These are phyloP conservation scores for Papiliotrema terrestris DNA, from an alignment of 1,284 basidiomycete species.

Conservation along the genomic window DNA sequence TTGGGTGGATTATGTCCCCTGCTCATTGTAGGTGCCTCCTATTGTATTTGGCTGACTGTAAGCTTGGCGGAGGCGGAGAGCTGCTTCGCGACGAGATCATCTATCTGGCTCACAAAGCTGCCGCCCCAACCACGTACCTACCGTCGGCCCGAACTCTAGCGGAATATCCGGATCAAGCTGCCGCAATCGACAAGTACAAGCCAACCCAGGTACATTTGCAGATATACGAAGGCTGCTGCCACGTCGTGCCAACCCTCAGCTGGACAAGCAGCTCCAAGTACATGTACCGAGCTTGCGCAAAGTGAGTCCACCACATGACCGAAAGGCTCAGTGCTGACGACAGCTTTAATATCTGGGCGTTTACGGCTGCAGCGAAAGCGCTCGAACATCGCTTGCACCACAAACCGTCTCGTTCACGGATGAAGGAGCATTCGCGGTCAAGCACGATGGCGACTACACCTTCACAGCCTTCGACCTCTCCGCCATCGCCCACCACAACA, in stretches of 20 bases:
- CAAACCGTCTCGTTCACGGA: conserved; percentile 4
- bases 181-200: conserved; percentile 44
- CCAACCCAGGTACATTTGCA: conserved; percentile 54
- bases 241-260: conserved; percentile 48
- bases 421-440: not conserved
- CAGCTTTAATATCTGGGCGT: conserved; percentile 49
- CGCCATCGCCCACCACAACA: not conserved
- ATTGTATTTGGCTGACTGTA: not conserved
- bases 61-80: conserved; percentile 51
- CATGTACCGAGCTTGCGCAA: conserved; percentile 46
- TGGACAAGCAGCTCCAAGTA: conserved; percentile 46
- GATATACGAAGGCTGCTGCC: conserved; percentile 48
- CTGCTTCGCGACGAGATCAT: conserved; percentile 48
- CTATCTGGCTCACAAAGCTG: conserved; percentile 53
- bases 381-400: conserved; percentile 20
- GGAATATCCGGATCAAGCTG: conserved; percentile 46
- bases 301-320: conserved; percentile 34
- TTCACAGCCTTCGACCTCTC: not conserved
- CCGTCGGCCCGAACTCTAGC: conserved; percentile 44
- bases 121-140: conserved; percentile 48
- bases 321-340: too few species aligned
- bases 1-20: conserved; percentile 55
- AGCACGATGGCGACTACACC: not conserved
- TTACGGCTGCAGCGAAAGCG: conserved; percentile 34
- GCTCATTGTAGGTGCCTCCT: conserved; percentile 44